Evolutionary conservation across 2,329 filamentous ascomycete genomes (phyloP).

Genomic region (Cladosporium sp.): DNA sequence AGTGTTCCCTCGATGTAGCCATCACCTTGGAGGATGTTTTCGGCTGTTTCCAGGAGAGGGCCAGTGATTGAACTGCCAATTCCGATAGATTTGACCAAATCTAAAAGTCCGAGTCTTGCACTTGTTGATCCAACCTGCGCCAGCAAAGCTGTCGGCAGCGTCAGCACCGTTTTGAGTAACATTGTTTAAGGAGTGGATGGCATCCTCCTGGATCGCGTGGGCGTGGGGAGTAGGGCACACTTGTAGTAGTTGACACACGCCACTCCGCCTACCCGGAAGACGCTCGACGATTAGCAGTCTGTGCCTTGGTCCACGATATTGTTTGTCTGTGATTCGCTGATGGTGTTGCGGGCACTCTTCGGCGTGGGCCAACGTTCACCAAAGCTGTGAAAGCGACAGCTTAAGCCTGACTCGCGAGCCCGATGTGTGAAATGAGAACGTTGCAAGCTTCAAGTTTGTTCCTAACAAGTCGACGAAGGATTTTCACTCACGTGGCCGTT

Average conservation of each 20-base stretch:
- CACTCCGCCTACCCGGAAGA: not conserved
- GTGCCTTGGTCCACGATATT: not conserved
- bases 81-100: not conserved
- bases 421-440: too few species aligned
- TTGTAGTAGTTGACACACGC: not conserved
- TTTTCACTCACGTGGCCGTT: too few species aligned
- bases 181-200: not conserved
- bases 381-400: too few species aligned
- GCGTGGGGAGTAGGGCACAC: not conserved
- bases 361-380: not conserved
- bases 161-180: not conserved
- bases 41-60: conserved; percentile 6
- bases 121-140: not conserved
- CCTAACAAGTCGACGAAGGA: too few species aligned
- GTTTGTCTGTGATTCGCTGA: not conserved
- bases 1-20: conserved; percentile 3
- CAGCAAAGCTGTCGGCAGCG: not conserved
- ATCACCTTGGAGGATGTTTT: conserved; percentile 1
- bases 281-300: not conserved
- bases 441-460: too few species aligned
- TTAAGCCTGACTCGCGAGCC: too few species aligned
- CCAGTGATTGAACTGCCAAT: not conserved
- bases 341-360: not conserved
- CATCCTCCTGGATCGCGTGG: not conserved
- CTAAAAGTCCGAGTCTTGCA: not conserved